Evolutionary conservation across 2,329 filamentous ascomycete species (phyloP).

Genomic region (Paraphoma sp.): DNA sequence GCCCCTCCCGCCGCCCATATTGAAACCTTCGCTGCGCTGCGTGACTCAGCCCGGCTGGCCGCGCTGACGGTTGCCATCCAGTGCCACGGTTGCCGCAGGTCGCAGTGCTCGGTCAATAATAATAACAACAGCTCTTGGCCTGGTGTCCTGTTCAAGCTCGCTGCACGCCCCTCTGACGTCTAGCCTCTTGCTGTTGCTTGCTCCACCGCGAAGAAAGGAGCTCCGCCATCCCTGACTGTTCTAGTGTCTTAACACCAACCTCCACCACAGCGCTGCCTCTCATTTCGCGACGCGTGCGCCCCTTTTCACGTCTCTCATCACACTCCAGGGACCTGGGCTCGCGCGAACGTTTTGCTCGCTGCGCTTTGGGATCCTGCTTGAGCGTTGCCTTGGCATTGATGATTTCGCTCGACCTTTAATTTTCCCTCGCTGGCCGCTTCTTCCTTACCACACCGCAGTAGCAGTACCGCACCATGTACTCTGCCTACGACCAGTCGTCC

Average conservation of each 20-base stretch:
- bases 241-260: conserved; percentile 9
- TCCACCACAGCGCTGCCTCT: conserved; percentile 9
- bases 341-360: no score
- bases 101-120: background rate
- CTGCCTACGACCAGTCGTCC: conserved; percentile 45
- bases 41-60: conserved; percentile 2
- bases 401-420: conserved; percentile 16
- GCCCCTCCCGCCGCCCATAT: background rate
- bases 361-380: no score
- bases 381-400: no score
- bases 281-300: no score
- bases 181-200: conserved; percentile 30
- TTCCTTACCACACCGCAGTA: conserved; percentile 12
- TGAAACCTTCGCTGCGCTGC: background rate
- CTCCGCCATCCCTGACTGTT: conserved; percentile 21
- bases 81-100: conserved; percentile 7
- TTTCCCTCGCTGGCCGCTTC: conserved; percentile 28
- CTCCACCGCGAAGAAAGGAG: conserved; percentile 34
- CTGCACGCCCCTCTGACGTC: conserved; percentile 17
- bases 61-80: background rate
- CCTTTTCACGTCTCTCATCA: no score
- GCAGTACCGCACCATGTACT: conserved; percentile 41
- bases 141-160: background rate
- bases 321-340: no score
- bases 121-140: background rate